phyloP scores from a whole-genome alignment of 2,329 filamentous ascomycete species.

The Chlorencoelia australis region DNA sequence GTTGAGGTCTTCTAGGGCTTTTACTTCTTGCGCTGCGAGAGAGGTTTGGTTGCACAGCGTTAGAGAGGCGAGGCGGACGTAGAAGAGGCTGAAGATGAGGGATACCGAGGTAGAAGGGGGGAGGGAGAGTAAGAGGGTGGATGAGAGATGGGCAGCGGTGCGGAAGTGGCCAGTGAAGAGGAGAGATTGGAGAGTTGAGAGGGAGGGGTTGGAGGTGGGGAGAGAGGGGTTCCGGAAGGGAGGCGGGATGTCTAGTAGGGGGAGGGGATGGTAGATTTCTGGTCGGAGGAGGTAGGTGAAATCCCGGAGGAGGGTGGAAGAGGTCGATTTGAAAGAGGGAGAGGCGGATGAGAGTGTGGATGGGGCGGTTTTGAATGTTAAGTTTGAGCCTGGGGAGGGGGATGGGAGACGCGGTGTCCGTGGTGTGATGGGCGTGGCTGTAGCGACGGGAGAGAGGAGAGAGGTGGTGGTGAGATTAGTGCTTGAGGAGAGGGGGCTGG shows the following conservation, averaged over 20 bases:
- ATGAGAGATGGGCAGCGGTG: conserved; percentile 60
- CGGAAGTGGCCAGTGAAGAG: conserved; percentile 69
- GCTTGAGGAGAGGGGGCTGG: conserved; percentile 5
- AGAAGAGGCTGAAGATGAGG: conserved; percentile 66
- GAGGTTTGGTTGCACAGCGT: conserved; percentile 64
- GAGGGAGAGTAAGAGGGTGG: conserved; percentile 47
- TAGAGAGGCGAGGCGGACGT: conserved; percentile 72
- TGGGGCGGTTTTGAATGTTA: conserved; percentile 19
- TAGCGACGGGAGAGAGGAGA: conserved; percentile 13
- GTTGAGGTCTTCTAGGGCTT: conserved; percentile 52
- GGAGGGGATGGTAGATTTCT: conserved; percentile 74
- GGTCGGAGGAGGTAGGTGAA: conserved; percentile 72
- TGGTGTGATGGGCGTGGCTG: conserved; percentile 1
- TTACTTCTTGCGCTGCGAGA: conserved; percentile 59
- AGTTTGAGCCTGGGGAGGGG: conserved; percentile 19
- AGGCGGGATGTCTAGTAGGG: conserved; percentile 46
- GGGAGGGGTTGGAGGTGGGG: conserved; percentile 32
- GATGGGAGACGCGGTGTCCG: conserved; percentile 18
- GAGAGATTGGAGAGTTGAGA: conserved; percentile 57
- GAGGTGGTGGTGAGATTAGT: conserved; percentile 7
- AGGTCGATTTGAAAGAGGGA: conserved; percentile 19
- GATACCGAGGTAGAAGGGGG: conserved; percentile 46
- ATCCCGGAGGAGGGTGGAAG: conserved; percentile 48
- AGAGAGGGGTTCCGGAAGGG: conserved; percentile 67
- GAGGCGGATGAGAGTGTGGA: conserved; percentile 21